These are phyloP conservation scores for Inonotus hispidus DNA, from an alignment of 1,284 basidiomycete species.

Conservation along the genomic window DNA sequence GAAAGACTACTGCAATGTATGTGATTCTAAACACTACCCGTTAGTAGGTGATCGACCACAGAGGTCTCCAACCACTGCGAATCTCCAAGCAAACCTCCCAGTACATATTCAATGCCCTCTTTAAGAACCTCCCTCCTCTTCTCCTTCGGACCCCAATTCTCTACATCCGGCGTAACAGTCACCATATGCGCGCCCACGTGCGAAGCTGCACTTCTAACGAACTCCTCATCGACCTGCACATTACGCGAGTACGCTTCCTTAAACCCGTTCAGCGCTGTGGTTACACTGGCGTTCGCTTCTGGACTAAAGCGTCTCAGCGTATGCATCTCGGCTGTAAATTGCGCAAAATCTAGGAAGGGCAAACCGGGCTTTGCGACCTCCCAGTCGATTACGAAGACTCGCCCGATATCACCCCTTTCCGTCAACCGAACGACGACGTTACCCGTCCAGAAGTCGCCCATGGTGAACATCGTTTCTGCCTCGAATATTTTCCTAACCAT, in stretches of 20 bases:
- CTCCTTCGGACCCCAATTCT: slow-evolving; percentile 40
- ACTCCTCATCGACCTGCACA: slow-evolving; percentile 19
- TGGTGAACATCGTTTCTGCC: slow-evolving; percentile 30
- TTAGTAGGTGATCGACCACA: neutral
- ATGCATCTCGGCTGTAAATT: slow-evolving; percentile 54
- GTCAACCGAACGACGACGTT: slow-evolving; percentile 43
- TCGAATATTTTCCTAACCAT: slow-evolving; percentile 34
- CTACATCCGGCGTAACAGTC: slow-evolving; percentile 37
- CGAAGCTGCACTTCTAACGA: slow-evolving; percentile 30
- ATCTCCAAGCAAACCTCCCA: slow-evolving; percentile 32
- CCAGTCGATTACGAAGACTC: slow-evolving; percentile 54
- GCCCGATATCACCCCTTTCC: slow-evolving; percentile 19
- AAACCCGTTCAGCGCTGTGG: slow-evolving; percentile 35
- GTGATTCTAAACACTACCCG: neutral
- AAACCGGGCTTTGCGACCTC: slow-evolving; percentile 48
- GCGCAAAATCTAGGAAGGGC: slow-evolving; percentile 49
- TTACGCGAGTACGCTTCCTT: slow-evolving; percentile 35
- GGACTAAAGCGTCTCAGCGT: slow-evolving; percentile 41
- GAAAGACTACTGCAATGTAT: neutral
- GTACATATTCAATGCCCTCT: slow-evolving; percentile 41
- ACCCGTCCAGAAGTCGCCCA: slow-evolving; percentile 68
- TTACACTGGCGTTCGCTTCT: slow-evolving; percentile 28
- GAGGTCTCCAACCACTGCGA: slow-evolving; percentile 28
- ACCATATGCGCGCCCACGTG: slow-evolving; percentile 49
- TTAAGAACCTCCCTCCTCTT: slow-evolving; percentile 40